Conservation (phyloP, 2,329 filamentous ascomycete genomes). For the Niveomyces coronatus region DNA sequence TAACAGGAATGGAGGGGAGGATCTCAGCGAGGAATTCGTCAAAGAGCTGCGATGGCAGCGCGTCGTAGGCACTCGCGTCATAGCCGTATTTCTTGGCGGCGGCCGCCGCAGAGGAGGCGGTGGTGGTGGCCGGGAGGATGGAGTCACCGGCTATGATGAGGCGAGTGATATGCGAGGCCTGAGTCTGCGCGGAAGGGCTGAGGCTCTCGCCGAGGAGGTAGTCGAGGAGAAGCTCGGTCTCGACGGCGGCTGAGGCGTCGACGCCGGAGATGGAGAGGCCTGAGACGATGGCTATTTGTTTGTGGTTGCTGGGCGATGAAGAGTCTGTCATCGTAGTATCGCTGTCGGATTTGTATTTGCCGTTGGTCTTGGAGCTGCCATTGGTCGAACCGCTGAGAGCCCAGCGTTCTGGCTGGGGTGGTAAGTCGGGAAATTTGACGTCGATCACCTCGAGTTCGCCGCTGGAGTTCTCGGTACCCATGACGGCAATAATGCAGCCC, state of each 20-base stretch:
- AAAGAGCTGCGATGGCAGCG: slow-evolving; percentile 70
- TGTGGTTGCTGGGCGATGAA: slow-evolving; percentile 30
- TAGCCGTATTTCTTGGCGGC: slow-evolving; percentile 80
- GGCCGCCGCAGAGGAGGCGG: slow-evolving; percentile 26
- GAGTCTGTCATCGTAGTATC: slow-evolving; percentile 48
- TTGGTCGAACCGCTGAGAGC: slow-evolving; percentile 44
- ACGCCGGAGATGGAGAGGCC: slow-evolving; percentile 75
- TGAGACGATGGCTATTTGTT: slow-evolving; percentile 70
- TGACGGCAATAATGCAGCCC: slow-evolving; percentile 84
- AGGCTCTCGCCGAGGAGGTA: slow-evolving; percentile 78
- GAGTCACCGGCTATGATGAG: slow-evolving; percentile 91
- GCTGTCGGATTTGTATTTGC: slow-evolving; percentile 27
- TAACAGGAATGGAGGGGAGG: slow-evolving; percentile 79
- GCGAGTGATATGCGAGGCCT: slow-evolving; percentile 61
- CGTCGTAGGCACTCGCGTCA: slow-evolving; percentile 79
- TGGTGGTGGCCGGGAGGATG: slow-evolving; percentile 53
- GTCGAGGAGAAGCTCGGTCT: slow-evolving; percentile 70
- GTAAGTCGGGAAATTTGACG: slow-evolving; percentile 76
- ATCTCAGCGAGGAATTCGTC: slow-evolving; percentile 75
- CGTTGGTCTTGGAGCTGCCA: slow-evolving; percentile 18
- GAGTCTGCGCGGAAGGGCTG: slow-evolving; percentile 46
- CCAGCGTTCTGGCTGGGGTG: slow-evolving; percentile 76
- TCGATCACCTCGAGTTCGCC: slow-evolving; percentile 91
- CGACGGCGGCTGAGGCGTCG: slow-evolving; percentile 59
- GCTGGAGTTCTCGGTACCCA: slow-evolving; percentile 86